Conservation (phyloP, 345 rosid genomes). For the Cardamine occulta region DNA sequence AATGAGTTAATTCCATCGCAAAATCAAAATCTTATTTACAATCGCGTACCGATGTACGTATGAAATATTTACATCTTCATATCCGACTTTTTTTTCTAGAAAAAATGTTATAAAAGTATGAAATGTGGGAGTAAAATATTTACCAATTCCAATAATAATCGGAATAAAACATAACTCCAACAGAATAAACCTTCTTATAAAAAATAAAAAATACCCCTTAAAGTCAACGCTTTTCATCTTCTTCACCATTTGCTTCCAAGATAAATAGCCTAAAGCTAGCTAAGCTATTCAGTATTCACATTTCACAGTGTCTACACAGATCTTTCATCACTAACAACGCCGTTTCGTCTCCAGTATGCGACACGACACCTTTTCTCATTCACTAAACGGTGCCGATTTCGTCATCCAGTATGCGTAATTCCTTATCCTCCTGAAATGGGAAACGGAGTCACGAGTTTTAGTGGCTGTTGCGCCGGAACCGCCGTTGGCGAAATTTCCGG, state of each 20-base stretch:
- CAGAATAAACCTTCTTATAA: constrained; percentile 28
- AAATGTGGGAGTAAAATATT: not conserved
- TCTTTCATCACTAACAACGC: not conserved
- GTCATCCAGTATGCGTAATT: no score
- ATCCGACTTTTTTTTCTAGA: no score
- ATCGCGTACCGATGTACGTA: no score
- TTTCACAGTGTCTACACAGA: not conserved
- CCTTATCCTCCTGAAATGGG: constrained; percentile 54
- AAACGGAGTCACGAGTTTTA: constrained; percentile 44
- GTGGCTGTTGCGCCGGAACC: constrained; percentile 58
- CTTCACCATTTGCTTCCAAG: constrained; percentile 17
- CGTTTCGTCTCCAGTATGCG: constrained; percentile 29
- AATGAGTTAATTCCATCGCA: not conserved
- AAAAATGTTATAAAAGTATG: not conserved
- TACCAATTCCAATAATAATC: constrained; percentile 26
- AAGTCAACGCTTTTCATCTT: constrained; percentile 39
- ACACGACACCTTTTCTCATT: constrained; percentile 42
- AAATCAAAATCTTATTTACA: not conserved
- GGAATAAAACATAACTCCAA: constrained; percentile 30
- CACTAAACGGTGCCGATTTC: not conserved
- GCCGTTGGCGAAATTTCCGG: constrained; percentile 50
- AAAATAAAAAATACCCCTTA: no score
- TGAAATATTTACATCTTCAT: no score
- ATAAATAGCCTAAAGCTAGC: constrained; percentile 34
- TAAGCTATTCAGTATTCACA: not conserved